These are phyloP conservation scores for Taphrina communis DNA, from an alignment of 1,139 yeast genomes.

Conservation along the genomic window DNA sequence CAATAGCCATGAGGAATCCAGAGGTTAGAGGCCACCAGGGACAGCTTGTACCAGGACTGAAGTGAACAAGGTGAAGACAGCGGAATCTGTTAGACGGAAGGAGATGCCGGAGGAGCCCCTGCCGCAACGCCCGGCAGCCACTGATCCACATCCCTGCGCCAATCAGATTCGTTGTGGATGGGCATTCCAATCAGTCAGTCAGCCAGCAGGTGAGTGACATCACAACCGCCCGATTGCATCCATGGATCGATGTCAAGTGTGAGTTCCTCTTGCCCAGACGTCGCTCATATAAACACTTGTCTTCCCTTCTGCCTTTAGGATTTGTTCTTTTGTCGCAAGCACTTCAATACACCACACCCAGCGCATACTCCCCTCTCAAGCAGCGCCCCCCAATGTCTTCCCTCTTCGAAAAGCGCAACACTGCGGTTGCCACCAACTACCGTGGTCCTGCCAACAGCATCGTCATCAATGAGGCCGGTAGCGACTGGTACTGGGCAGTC, in stretches of 20 bases:
- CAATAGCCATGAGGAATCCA: no score
- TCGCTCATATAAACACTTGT: not conserved
- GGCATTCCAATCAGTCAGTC: not conserved
- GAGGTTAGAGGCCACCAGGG: no score
- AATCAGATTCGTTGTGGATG: no score
- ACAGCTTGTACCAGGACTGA: no score
- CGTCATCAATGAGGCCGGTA: conserved; percentile 55
- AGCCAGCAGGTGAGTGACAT: not conserved
- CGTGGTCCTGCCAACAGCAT: conserved; percentile 15
- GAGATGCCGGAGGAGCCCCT: no score
- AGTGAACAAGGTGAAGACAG: no score
- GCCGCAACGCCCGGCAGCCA: no score
- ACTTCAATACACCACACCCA: not conserved
- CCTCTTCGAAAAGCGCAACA: conserved; percentile 38
- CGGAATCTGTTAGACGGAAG: no score
- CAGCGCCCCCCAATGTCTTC: conserved; percentile 27
- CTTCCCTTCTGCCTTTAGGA: not conserved
- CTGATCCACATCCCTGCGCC: no score
- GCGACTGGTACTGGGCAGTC: conserved; percentile 73
- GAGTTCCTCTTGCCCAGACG: no score
- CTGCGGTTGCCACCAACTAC: conserved; percentile 29
- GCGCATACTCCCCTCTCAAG: not conserved
- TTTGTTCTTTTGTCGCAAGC: not conserved
- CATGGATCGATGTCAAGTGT: no score
- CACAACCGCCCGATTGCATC: conserved; percentile 1